Evolutionary conservation across 805 yeast genomes (phyloP).

Genomic region (Yarrowia porcina): DNA sequence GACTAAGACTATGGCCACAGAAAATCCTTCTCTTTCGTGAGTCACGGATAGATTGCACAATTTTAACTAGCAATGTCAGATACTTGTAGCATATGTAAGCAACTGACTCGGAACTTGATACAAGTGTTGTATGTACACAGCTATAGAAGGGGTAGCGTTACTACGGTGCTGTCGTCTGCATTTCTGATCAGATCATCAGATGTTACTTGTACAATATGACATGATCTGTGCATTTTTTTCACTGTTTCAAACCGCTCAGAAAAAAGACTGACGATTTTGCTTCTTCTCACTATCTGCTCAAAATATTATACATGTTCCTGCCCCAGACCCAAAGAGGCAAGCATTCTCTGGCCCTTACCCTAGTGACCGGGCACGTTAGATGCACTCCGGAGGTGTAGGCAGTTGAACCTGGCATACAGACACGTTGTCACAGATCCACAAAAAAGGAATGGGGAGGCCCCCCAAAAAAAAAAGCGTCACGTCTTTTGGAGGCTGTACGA

Average conservation of each 20-base stretch:
- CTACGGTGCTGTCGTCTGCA: too few species aligned
- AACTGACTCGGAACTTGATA: neutral
- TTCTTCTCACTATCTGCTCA: neutral
- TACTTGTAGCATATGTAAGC: neutral
- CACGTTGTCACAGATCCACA: slow-evolving; percentile 11
- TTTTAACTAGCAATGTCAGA: neutral
- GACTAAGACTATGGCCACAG: too few species aligned
- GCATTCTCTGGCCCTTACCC: neutral
- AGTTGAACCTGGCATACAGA: neutral
- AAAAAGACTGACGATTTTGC: too few species aligned
- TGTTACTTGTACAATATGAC: neutral
- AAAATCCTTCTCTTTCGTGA: too few species aligned
- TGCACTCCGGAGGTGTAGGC: neutral
- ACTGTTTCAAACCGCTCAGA: neutral
- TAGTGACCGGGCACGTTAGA: neutral
- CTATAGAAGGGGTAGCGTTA: too few species aligned
- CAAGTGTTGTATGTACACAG: neutral
- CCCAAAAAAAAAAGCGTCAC: neutral
- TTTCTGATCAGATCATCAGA: too few species aligned
- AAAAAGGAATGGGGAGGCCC: neutral
- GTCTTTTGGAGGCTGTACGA: neutral
- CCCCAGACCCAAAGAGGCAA: slow-evolving; percentile 4
- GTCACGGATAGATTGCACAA: slow-evolving; percentile 13
- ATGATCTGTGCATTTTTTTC: neutral
- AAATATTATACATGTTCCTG: neutral